A percentile compares a stretch with the other conserved stretches of the same genome.
Evolutionary conservation across 306 rosid species (phyloP).

Genomic region (Mimosa pudica): DNA sequence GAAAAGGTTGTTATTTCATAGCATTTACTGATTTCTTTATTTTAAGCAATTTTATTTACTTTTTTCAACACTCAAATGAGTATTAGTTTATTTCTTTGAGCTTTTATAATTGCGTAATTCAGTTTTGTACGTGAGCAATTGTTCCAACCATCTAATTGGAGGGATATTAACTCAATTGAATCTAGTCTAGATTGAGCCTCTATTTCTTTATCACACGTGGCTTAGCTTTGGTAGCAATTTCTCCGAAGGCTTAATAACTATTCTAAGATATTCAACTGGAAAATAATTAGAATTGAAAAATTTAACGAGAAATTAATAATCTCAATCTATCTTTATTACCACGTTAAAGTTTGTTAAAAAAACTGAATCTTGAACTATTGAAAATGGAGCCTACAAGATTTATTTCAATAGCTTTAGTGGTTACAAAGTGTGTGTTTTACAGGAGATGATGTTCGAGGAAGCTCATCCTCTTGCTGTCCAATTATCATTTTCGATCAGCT

Average conservation of each 20-base stretch:
- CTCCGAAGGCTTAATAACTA: slow-evolving; percentile 19
- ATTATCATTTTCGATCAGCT: slow-evolving; percentile 74
- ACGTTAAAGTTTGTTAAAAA: slow-evolving; percentile 6
- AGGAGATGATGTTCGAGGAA: slow-evolving; percentile 82
- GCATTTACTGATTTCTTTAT: slow-evolving; percentile 19
- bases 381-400: slow-evolving; percentile 15
- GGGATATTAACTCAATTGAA: slow-evolving; percentile 11
- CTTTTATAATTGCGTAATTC: slow-evolving; percentile 28
- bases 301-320: slow-evolving; percentile 23
- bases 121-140: slow-evolving; percentile 11
- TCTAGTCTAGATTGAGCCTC: slow-evolving; percentile 10
- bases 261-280: slow-evolving; percentile 5
- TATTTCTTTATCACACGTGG: slow-evolving; percentile 19
- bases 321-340: background rate
- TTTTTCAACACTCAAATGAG: background rate
- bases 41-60: slow-evolving; percentile 23
- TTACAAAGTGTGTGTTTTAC: slow-evolving; percentile 36
- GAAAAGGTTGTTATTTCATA: slow-evolving; percentile 63
- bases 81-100: slow-evolving; percentile 37
- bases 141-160: slow-evolving; percentile 23
- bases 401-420: slow-evolving; percentile 2
- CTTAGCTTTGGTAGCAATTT: slow-evolving; percentile 22
- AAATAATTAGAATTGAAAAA: background rate
- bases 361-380: slow-evolving; percentile 16
- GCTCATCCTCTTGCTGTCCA: slow-evolving; percentile 87